phyloP scores from a whole-genome alignment of 2,329 filamentous ascomycete species.

The Mollisia scopiformis region DNA sequence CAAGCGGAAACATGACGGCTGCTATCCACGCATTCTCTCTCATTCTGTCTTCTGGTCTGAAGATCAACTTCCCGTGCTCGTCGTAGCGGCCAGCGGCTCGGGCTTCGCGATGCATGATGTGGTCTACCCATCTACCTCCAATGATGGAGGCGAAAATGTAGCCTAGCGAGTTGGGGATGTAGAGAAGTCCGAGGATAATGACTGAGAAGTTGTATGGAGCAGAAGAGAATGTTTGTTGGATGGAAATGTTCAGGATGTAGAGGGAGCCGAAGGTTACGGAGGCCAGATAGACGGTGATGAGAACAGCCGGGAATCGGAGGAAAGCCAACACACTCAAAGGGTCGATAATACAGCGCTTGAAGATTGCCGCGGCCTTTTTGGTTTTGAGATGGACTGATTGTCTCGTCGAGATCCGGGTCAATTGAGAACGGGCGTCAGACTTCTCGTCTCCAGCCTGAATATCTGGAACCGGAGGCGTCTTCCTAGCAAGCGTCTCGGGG shows the following conservation, averaged over 20 bases:
- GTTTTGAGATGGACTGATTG: constrained; percentile 63
- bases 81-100: constrained; percentile 71
- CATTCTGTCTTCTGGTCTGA: constrained; percentile 80
- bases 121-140: constrained; percentile 78
- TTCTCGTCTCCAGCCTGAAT: constrained; percentile 16
- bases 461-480: constrained; percentile 6
- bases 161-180: constrained; percentile 75
- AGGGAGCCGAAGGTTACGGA: constrained; percentile 75
- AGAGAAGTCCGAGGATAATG: constrained; percentile 73
- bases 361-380: constrained; percentile 51
- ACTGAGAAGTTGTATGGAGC: constrained; percentile 70
- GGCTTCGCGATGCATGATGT: constrained; percentile 79
- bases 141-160: constrained; percentile 71
- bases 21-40: constrained; percentile 81
- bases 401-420: constrained; percentile 59
- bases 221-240: constrained; percentile 69
- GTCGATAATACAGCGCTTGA: constrained; percentile 69
- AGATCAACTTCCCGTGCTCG: constrained; percentile 65
- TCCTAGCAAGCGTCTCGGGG: constrained; percentile 62
- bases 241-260: constrained; percentile 77
- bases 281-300: constrained; percentile 74
- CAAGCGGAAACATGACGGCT: constrained; percentile 69
- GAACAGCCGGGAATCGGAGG: constrained; percentile 74
- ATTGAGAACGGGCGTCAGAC: constrained; percentile 17
- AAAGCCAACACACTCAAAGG: constrained; percentile 72